Base-by-base conservation (phyloP, 352 stramenopile genomes). In the Pythium sp. region DNA sequence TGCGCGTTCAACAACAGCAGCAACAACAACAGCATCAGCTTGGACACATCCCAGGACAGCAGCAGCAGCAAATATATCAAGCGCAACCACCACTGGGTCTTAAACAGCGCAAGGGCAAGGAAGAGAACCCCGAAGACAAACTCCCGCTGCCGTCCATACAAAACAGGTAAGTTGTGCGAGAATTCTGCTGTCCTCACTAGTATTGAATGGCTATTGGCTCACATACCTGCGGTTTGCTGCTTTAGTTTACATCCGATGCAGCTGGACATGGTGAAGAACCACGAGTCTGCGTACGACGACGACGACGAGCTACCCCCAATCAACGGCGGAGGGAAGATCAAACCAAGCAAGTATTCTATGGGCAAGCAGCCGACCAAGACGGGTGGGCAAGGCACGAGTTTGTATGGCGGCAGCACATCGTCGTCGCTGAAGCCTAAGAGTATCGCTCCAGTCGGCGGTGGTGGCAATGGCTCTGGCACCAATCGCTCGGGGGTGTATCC, bases 111-210 rank as follows among this genome's bases (percentile, higher is more conserved):
- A 88, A 88, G 47, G 61, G 56, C 55, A 89, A 87, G 51, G 77
- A 84, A 14, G 81, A 90, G 49, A 76, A 76, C 24, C 65, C 74
- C 9, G 77, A 89, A 51, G 76, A 82, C 41, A 83, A 82, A 65
- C 57, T 76, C 5, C 80, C 79, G 6, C 70, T 90, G 55, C 81
- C 82, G 11, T 82, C 77, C 24, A 84, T 90, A 72, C 78, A 87
- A 36, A 82, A 67, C 61, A 74, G 71, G 73, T 83, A 65, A 41
- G 68, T 66, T 15, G 56, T 62, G 41, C 5, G 26, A 41, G 54
- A 41, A 47, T 47, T 11, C 47, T 59, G 49, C 4, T 11, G 32
- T n/a, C 12, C 46, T 20, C 11, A 26, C 28, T 76, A 64, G 41
- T 47, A 9, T 47, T 47, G 41, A 8, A 47, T 47, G 14, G 0